A percentile compares a stretch with the other conserved stretches of the same genome.
These are phyloP conservation scores for Coffea canephora DNA, from an alignment of 257 asterid species.

Conservation along the genomic window DNA sequence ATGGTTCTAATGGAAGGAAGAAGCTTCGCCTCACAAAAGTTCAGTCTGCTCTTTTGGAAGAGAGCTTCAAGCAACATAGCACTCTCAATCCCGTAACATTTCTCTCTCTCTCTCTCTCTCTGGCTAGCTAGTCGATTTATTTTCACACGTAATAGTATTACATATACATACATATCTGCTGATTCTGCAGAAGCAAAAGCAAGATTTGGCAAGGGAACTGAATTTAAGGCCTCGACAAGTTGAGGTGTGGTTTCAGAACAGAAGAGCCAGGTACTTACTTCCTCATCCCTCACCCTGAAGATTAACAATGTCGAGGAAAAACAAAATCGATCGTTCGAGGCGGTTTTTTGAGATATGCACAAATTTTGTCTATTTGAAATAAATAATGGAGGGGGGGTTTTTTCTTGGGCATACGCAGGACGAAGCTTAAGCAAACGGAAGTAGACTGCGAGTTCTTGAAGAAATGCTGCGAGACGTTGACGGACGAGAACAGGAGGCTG, in stretches of 20 bases:
- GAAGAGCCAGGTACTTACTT: constrained; percentile 62
- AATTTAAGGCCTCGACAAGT: constrained; percentile 78
- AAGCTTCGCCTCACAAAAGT: constrained; percentile 58
- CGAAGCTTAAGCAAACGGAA: constrained; percentile 96
- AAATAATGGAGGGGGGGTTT: neutral
- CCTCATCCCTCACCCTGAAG: neutral
- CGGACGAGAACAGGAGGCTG: constrained; percentile 84
- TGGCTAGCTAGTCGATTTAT: neutral
- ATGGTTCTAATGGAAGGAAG: constrained; percentile 49
- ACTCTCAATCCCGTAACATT: constrained; percentile 60
- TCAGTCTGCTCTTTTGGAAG: constrained; percentile 63
- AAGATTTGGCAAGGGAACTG: constrained; percentile 58
- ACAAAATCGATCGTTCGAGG: neutral
- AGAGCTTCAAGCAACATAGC: constrained; percentile 54
- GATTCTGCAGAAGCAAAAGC: constrained; percentile 63
- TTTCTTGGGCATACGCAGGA: constrained; percentile 36
- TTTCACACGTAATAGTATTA: neutral
- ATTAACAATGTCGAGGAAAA: neutral
- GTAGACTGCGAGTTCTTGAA: constrained; percentile 89
- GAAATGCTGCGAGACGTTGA: constrained; percentile 83
- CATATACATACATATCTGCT: too few species aligned
- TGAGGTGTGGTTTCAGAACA: constrained; percentile 86
- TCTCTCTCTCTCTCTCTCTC: neutral
- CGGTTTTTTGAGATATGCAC: neutral
- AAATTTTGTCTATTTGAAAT: neutral